These are phyloP conservation scores for Leccinum solheimii DNA, from an alignment of 1,284 basidiomycete species.

Conservation along the genomic window DNA sequence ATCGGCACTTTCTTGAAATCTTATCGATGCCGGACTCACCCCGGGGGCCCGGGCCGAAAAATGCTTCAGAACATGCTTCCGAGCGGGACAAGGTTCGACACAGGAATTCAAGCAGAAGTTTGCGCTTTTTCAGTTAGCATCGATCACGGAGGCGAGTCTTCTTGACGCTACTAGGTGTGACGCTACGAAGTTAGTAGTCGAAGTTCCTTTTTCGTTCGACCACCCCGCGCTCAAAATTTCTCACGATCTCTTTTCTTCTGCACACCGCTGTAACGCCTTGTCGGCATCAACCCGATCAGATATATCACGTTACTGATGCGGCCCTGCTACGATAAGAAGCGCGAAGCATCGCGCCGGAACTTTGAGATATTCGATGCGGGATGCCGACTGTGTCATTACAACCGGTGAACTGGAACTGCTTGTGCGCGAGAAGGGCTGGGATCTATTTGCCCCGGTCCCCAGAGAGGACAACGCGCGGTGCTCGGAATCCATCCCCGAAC, in stretches of 20 bases:
- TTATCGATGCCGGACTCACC: neutral
- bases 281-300: constrained; percentile 64
- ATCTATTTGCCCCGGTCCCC: constrained; percentile 10
- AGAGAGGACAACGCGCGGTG: constrained; percentile 41
- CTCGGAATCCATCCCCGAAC: constrained; percentile 56
- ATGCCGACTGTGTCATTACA: constrained; percentile 98
- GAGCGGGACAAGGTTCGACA: neutral
- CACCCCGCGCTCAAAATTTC: too few relatives aligned
- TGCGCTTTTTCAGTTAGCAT: too few relatives aligned
- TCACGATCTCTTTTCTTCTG: too few relatives aligned
- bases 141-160: neutral
- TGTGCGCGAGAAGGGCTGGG: constrained; percentile 68
- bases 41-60: neutral
- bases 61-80: neutral
- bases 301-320: constrained; percentile 88
- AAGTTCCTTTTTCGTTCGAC: too few relatives aligned
- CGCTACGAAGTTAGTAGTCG: too few relatives aligned
- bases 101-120: too few relatives aligned
- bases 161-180: neutral
- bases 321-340: constrained; percentile 98
- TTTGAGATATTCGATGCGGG: constrained; percentile 80
- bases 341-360: constrained; percentile 92
- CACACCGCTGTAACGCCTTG: too few relatives aligned
- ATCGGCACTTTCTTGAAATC: neutral
- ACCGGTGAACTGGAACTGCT: constrained; percentile 93